These are phyloP conservation scores for Suillus subaureus DNA, from an alignment of 768 basidiomycete genomes.

Conservation along the genomic window DNA sequence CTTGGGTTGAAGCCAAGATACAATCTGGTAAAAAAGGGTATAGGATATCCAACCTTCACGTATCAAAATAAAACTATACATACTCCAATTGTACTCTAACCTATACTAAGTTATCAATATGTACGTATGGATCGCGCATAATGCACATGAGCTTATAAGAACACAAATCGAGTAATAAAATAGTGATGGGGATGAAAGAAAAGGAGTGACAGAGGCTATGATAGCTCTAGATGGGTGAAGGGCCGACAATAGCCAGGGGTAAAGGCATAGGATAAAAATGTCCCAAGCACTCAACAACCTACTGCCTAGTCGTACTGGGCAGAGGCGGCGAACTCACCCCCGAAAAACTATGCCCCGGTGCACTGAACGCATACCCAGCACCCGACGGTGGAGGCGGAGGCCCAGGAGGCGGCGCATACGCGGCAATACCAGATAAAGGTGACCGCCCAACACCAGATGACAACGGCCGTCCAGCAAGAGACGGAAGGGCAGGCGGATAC, in stretches of 20 bases:
- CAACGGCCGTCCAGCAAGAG: neutral
- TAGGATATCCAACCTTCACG: neutral
- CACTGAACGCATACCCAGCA: constrained; percentile 27
- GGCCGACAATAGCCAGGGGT: neutral
- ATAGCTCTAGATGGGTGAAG: neutral
- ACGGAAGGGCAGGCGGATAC: neutral
- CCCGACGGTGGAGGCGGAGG: constrained; percentile 13
- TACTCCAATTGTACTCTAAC: neutral
- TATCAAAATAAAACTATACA: neutral
- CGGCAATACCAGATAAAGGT: neutral
- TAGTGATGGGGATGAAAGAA: neutral
- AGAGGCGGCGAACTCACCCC: constrained; percentile 3
- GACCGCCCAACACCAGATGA: neutral
- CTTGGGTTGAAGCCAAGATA: too few relatives aligned
- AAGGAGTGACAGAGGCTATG: neutral
- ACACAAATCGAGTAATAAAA: constrained; percentile 1
- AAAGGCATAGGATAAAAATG: neutral
- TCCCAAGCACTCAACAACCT: neutral
- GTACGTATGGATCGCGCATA: neutral
- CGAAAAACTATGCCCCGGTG: constrained; percentile 28
- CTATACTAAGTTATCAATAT: neutral
- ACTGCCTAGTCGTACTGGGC: neutral
- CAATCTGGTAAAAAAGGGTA: neutral
- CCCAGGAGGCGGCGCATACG: constrained; percentile 2
- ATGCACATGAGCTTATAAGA: neutral